phyloP scores from a whole-genome alignment of 257 asterid species.

The Apocynum venetum region DNA sequence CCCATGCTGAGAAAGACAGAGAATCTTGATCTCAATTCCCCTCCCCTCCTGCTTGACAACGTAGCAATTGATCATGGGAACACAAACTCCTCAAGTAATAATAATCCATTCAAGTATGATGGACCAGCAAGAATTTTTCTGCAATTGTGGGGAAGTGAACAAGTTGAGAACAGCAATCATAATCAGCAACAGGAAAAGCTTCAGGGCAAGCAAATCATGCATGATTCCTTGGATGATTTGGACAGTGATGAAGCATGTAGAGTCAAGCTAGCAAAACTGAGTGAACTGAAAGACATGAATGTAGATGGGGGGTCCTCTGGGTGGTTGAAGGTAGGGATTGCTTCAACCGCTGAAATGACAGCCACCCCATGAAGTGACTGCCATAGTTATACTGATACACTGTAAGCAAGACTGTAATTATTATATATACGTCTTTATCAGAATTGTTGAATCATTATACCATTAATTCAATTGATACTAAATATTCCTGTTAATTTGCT shows the following conservation, averaged over 20 bases:
- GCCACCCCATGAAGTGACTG: conserved; percentile 7
- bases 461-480: neutral
- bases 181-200: neutral
- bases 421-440: conserved; percentile 4
- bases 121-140: conserved; percentile 28
- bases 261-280: conserved; percentile 45
- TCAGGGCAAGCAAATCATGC: conserved; percentile 12
- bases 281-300: conserved; percentile 52
- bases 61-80: neutral
- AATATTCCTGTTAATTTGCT: too few species aligned
- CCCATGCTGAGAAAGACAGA: conserved; percentile 24
- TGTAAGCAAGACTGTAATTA: conserved; percentile 11
- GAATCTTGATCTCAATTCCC: conserved; percentile 47
- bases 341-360: conserved; percentile 37
- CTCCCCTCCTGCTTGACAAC: conserved; percentile 24
- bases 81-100: neutral
- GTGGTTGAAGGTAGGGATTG: conserved; percentile 81
- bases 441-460: neutral
- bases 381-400: neutral
- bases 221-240: neutral
- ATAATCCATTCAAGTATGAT: conserved; percentile 11
- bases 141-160: conserved; percentile 28
- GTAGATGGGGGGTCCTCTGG: conserved; percentile 48
- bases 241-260: conserved; percentile 27
- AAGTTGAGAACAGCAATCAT: neutral